phyloP scores from a whole-genome alignment of 345 rosid genomes.

The Cardiospermum halicacabum region DNA sequence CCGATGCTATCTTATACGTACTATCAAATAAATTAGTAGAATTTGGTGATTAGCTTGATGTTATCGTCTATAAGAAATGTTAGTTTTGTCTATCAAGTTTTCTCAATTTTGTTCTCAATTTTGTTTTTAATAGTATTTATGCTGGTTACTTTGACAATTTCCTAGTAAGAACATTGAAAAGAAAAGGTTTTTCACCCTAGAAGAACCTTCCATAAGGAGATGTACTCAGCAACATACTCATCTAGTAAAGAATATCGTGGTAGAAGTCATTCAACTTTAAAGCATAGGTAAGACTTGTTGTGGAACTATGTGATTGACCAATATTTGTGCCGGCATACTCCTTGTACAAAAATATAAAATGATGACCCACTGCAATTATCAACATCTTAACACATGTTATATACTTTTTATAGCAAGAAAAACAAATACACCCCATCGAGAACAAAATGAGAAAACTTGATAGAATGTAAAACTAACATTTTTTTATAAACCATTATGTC shows the following conservation, averaged over 20 bases:
- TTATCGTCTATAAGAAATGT: background rate
- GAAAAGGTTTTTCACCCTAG: background rate
- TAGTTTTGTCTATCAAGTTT: background rate
- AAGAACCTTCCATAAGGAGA: background rate
- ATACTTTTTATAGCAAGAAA: constrained; percentile 91
- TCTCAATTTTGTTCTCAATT: constrained; percentile 1
- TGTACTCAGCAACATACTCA: too few relatives aligned
- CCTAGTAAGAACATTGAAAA: background rate
- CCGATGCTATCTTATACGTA: background rate
- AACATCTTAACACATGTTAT: constrained; percentile 97
- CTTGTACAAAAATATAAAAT: constrained; percentile 92
- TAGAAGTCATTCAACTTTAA: constrained; percentile 87
- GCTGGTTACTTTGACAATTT: too few relatives aligned
- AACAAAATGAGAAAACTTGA: background rate
- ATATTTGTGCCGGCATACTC: constrained; percentile 97
- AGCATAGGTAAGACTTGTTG: constrained; percentile 85
- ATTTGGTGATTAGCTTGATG: background rate
- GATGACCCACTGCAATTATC: constrained; percentile 89
- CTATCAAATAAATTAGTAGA: background rate
- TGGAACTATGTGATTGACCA: constrained; percentile 60
- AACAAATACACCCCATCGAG: constrained; percentile 77
- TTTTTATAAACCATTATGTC: background rate
- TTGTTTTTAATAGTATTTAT: too few relatives aligned
- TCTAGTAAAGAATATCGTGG: constrained; percentile 98
- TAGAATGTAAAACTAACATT: background rate